Evolutionary conservation across 2,329 filamentous ascomycete species (phyloP), one percentile per base, ranked within the genome.

Genomic region (Penicillium sp.): DNA sequence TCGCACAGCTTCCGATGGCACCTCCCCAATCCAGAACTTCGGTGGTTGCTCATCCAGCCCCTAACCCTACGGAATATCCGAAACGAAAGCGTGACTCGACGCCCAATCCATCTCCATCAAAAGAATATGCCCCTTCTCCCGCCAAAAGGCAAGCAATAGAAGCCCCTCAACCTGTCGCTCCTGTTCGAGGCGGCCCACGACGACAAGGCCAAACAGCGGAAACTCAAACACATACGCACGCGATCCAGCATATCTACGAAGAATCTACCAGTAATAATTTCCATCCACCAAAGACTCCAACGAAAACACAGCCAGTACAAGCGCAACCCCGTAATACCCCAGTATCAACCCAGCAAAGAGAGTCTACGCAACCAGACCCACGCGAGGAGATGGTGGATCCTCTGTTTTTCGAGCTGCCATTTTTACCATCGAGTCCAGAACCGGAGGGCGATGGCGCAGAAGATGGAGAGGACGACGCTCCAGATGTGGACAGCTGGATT

Each of bases 401-500:
- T 4, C 18, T 55, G 7, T 56, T 66, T 14, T 35, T 55, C 13
- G 56, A 64, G 28, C 48, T 65, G 11, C 64, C 63, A 29, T 63
- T 59, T 37, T 45, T 56, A 5, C 56, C 56, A 6, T 46, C 53
- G 14, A 53, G 43, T 5, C 48, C 58, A 23, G 45, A 48, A 13
- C 21, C 54, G 2, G 54, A 57, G 11, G 43, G 64, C 3, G 58
- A 65, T 11, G 63, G 61, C 2, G 62, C 65, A 0, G 57, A 63
- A 30, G 13, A 33, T 11, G 28, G 44, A 25, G 37, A 43, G 7
- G 53, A 50, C 6, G 40, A 57, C 15, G 39, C 41, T 2, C 33
- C 39, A 16, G 48, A 64, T 23, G 47, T 68, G n/a, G 62, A 68
- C 20, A 47, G 52, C 15, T 72, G 68, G 68, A 67, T 72, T 20